Evolutionary conservation across 2,329 filamentous ascomycete genomes (phyloP), one percentile per base, ranked within the genome.

Genomic region (Fusarium virguliforme): DNA sequence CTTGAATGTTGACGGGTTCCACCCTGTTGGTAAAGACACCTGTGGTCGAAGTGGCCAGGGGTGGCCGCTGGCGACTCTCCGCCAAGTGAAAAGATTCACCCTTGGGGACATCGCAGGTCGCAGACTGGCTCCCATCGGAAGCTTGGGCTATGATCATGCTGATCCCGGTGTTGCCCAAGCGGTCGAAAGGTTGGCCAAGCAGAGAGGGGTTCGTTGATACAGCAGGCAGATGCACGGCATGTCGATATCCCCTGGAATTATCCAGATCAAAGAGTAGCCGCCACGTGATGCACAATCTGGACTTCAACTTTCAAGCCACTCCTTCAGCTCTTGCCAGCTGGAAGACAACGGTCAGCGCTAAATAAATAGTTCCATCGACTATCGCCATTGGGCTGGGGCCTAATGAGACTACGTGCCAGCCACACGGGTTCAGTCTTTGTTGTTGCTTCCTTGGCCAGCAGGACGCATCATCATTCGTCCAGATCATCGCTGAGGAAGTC

Each of bases 371-470:
- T 30, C 8, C 8, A 30, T 30, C 43, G 8, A 48, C 43, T 48
- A 48, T 48, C 30, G 13, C 26, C 43, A 30, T 26, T 3, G 43
- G 43, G 43, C 43, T 48, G 43, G 13, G 43, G 43, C 15, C 43
- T 48, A 48, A 30, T 48, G 24, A 48, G 24, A 30, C 43, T 48
- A 30, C 43, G 43, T 48, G 26, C 43, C 43, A 48, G 43, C 43
- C 43, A 30, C 43, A 30, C 15, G 28, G 30, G 15, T 6, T 48
- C 24, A 48, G 13, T 12, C 26, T 48, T 48, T n/a, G 8, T 6
- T 30, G 28, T 30, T 9, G 30, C 8, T 7, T 6, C 30, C 30
- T 32, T 32, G 30, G 6, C 30, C 30, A 32, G 30, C 43, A n/a
- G 15, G 3, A 30, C n/a, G 43, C 13, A 10, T 48, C 26, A 15